Evolutionary conservation across 73 alveolate genomes (phyloP).

Genomic region (Tetrahymena thermophila): DNA sequence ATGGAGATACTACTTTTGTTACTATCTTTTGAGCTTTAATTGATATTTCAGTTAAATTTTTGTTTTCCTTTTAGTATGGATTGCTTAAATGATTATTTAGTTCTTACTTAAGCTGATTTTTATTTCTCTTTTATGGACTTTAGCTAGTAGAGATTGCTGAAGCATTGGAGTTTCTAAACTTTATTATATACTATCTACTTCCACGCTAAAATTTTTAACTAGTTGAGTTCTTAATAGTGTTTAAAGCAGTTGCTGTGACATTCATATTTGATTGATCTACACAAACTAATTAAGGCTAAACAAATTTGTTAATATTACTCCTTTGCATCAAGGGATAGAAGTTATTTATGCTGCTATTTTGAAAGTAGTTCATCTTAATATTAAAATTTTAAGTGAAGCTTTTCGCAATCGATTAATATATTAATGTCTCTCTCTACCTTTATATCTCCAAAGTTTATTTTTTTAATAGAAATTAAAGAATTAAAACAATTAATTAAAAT

Average conservation of each 20-base stretch:
- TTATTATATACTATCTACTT: neutral
- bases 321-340: neutral
- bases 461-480: neutral
- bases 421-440: neutral
- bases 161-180: neutral
- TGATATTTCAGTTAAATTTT: neutral
- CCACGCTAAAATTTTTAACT: neutral
- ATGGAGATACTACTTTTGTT: neutral
- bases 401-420: neutral
- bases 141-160: neutral
- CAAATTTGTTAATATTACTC: neutral
- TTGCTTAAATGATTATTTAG: neutral
- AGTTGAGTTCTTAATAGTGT: neutral
- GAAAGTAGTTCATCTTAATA: neutral
- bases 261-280: neutral
- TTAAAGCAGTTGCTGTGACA: neutral
- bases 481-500: neutral
- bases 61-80: neutral
- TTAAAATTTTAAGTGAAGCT: neutral
- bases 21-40: neutral
- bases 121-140: neutral
- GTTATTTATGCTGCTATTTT: neutral
- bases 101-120: neutral
- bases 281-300: neutral
- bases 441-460: neutral